Percentiles rank a stretch among this genome's conserved stretches.
phyloP scores from a whole-genome alignment of 768 basidiomycete genomes.

The Leccinum subgranulosum region DNA sequence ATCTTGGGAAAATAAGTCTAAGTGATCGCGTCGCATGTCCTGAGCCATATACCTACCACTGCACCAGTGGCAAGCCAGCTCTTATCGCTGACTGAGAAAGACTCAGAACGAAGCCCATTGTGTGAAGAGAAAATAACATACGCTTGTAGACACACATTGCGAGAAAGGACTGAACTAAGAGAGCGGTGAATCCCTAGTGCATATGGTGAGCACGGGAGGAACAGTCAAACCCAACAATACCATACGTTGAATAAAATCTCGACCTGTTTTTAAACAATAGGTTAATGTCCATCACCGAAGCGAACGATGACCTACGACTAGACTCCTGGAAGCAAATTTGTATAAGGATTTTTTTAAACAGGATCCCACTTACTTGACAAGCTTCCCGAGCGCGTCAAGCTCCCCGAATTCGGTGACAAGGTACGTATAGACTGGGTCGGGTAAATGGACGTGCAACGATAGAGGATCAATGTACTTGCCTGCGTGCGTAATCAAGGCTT shows the following conservation, averaged over 20 bases:
- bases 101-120: neutral
- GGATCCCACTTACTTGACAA: conserved; percentile 41
- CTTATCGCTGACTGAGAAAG: conserved; percentile 48
- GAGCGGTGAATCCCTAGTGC: conserved; percentile 42
- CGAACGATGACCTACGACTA: conserved; percentile 17
- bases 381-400: conserved; percentile 23
- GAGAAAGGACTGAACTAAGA: conserved; percentile 59
- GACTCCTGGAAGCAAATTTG: conserved; percentile 21
- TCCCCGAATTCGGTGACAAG: conserved; percentile 41
- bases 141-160: conserved; percentile 50
- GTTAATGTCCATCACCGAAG: neutral
- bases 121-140: conserved; percentile 24
- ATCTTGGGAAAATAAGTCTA: conserved; percentile 9
- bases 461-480: conserved; percentile 28
- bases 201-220: neutral
- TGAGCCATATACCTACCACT: conserved; percentile 25
- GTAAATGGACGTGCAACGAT: neutral
- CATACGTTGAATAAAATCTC: conserved; percentile 52
- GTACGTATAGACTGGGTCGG: conserved; percentile 46
- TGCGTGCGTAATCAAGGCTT: conserved; percentile 54
- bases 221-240: neutral
- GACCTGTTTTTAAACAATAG: conserved; percentile 29
- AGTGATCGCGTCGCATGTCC: neutral
- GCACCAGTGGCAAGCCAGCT: conserved; percentile 39
- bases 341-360: neutral